Base-by-base conservation (phyloP, 306 rosid genomes). In the Calophaca sinica region DNA sequence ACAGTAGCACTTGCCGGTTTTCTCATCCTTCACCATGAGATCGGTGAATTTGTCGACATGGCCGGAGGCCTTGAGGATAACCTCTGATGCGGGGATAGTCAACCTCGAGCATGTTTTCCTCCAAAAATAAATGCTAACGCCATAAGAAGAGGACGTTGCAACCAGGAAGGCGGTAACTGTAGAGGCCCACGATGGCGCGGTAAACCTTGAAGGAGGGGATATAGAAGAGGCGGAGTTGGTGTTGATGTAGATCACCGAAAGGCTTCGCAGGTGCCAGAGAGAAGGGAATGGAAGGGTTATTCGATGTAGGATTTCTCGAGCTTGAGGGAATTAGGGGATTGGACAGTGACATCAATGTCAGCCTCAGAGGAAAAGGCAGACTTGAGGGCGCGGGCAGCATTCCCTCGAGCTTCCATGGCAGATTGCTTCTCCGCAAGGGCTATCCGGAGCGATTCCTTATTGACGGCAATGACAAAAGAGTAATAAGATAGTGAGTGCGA, bases 41-140 rank as follows among this genome's bases (percentile, higher is more conserved):
- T 94, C 97, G 1, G 98, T 94, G 83, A 94, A 94, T 67, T 91
- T 94, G 8, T 94, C 98, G 2, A 94, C 96, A 8, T 94, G 98
- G 28, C 96, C 98, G 0, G 97, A 91, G 29, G 96, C 97, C 74
- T 87, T 89, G n/a, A 94, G 85, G 12, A 94, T 97, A 41, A 83
- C 68, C 81, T 91, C 97, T 94, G 55, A 94, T 90, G 45, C 96
- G 88, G 3, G 97, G 96, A 79, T 97, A 94, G 75, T 89, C 93
- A 71, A 94, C 93, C 65, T 94, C 98, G 76, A 91, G 75, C 97
- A 94, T 94, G 86, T 87, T 89, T 79, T 91, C 98, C 82, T 91
- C 98, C 5, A 88, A 87, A 55, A 94, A 93, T 61, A 94, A 94
- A 82, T 91, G 98, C 88, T 94, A 89, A 70, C 94, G 96, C 98